A percentile compares a stretch with the other conserved stretches of the same genome.
These are phyloP conservation scores for Flaveria linearis DNA, from an alignment of 129 eudicot genomes.

Conservation along the genomic window DNA sequence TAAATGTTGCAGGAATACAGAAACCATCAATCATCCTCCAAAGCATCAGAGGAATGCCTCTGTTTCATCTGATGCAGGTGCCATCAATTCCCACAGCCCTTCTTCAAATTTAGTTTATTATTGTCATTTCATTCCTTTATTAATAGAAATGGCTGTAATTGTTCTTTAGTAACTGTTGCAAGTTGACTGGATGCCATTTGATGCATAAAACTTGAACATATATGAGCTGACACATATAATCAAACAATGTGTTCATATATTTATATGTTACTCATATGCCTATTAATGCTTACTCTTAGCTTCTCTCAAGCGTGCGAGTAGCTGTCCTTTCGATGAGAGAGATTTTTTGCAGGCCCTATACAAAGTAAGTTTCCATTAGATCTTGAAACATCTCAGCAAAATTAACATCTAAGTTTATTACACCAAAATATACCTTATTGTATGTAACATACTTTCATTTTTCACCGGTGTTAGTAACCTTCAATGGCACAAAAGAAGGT, in stretches of 20 bases:
- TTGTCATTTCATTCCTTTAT: constrained; percentile 8
- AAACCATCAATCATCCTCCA: constrained; percentile 42
- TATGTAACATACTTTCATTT: not conserved
- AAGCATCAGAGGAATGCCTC: constrained; percentile 64
- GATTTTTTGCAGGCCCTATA: constrained; percentile 64
- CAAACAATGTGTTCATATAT: not conserved
- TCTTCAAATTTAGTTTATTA: constrained; percentile 48
- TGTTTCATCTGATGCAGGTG: constrained; percentile 59
- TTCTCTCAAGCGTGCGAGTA: constrained; percentile 53
- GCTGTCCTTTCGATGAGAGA: constrained; percentile 72
- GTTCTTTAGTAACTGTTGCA: not conserved
- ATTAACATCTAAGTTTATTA: not conserved
- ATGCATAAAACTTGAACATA: constrained; percentile 19
- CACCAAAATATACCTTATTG: not conserved
- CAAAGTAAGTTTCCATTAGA: constrained; percentile 55
- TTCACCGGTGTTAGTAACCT: not conserved
- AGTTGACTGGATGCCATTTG: not conserved
- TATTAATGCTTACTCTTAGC: constrained; percentile 38
- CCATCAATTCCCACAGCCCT: constrained; percentile 42
- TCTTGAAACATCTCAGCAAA: not conserved
- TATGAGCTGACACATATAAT: not conserved
- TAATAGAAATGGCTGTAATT: not conserved
- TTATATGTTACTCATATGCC: constrained; percentile 29
- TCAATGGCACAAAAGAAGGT: not conserved
- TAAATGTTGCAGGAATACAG: constrained; percentile 45